Percentiles rank a stretch among this genome's conserved stretches.
Evolutionary conservation across 805 yeast genomes (phyloP).

Genomic region (Wickerhamomyces rabaulensis): DNA sequence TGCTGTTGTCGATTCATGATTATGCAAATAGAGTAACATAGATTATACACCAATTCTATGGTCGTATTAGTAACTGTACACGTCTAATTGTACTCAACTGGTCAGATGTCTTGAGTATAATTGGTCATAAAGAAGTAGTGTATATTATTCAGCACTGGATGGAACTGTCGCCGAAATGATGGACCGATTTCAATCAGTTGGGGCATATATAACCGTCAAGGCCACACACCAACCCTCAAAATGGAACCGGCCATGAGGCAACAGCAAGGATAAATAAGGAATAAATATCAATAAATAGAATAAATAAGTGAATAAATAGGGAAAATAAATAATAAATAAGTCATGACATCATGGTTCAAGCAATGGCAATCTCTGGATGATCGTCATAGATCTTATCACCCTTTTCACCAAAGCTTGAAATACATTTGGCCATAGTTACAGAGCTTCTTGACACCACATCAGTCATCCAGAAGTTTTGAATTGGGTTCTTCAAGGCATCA

Average conservation of each 20-base stretch:
- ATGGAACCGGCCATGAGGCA: background rate
- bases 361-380: conserved; percentile 24
- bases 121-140: too few relatives aligned
- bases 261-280: background rate
- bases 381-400: conserved; percentile 53
- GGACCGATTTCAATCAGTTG: too few relatives aligned
- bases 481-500: conserved; percentile 57
- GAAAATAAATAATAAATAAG: conserved; percentile 12
- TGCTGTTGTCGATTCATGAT: too few relatives aligned
- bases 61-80: too few relatives aligned
- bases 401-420: conserved; percentile 64
- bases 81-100: too few relatives aligned
- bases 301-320: conserved; percentile 4
- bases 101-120: too few relatives aligned
- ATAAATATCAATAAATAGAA: conserved; percentile 17
- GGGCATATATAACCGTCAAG: too few relatives aligned
- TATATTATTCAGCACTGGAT: too few relatives aligned
- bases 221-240: too few relatives aligned
- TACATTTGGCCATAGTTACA: conserved; percentile 86
- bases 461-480: conserved; percentile 81
- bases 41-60: too few relatives aligned
- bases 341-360: conserved; percentile 7
- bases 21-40: too few relatives aligned
- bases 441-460: conserved; percentile 84
- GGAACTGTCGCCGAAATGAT: too few relatives aligned